Evolutionary conservation across 257 asterid species (phyloP), one percentile per base, ranked within the genome.

Genomic region (Plantago major): DNA sequence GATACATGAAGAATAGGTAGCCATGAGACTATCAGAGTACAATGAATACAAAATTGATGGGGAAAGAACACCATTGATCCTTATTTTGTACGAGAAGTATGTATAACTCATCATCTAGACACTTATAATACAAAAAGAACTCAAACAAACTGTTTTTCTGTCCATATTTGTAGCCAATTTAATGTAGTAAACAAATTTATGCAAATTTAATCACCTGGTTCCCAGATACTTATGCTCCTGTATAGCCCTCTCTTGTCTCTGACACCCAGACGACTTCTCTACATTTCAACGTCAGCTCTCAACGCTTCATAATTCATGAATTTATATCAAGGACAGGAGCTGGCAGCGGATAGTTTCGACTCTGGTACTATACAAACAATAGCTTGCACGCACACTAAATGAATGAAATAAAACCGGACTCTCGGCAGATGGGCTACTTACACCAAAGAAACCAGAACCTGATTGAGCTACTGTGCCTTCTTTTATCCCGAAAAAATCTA

Each of bases 381-480:
- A 54, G 64, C 66, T 66, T 81, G 73, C 75, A 75, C 69, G 64
- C 68, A 67, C 71, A 73, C 77, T 63, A 51, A 75, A 80, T 58
- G 71, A 80, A 80, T 30, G 78, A 70, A 66, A 68, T 70, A 64
- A 28, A 63, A 72, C 62, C 73, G 60, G 71, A 75, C 69, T 57
- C 70, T 54, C 65, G 62, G 73, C 64, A 71, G 72, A 72, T 71
- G 76, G 84, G 37, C 37, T 74, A 75, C 71, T 75, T 60, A 55
- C 71, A 80, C 73, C 74, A 68, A 73, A 47, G 72, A 59, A 72
- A 49, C 43, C 71, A 33, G 22, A 48, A 60, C 40, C 47, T 71
- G 90, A 85, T 79, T 75, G 85, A 84, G 81, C 73, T 64, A 73
- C 46, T 28, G 77, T 64, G 74, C 77, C 64, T 50, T 73, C 61